phyloP scores from a whole-genome alignment of 352 stramenopile species.

The Phytophthora hibernalis region DNA sequence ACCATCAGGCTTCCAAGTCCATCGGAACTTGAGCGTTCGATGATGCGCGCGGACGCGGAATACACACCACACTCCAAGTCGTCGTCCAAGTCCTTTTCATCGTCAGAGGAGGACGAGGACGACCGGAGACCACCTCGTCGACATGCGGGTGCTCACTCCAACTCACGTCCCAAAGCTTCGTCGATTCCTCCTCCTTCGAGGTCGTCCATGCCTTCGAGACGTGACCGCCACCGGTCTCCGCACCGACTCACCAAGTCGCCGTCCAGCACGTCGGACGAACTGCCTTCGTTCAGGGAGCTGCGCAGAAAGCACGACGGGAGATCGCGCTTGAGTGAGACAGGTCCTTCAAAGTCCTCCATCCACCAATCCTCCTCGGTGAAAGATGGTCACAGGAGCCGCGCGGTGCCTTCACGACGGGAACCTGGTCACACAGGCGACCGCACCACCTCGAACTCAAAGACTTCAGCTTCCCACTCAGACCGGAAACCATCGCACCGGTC shows the following conservation, averaged over 20 bases:
- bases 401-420: conserved; percentile 21
- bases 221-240: conserved; percentile 14
- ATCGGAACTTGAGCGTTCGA: conserved; percentile 3
- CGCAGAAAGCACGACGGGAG: conserved; percentile 5
- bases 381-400: background rate
- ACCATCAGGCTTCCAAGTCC: background rate
- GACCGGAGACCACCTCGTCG: conserved; percentile 14
- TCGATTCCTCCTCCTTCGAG: conserved; percentile 23
- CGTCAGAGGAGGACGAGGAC: conserved; percentile 23
- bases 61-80: conserved; percentile 18
- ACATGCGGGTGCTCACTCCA: conserved; percentile 8
- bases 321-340: conserved; percentile 6
- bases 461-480: conserved; percentile 2
- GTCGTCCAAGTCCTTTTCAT: conserved; percentile 5
- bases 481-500: conserved; percentile 6
- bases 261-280: conserved; percentile 10
- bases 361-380: background rate
- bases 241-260: conserved; percentile 8
- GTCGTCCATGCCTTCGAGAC: conserved; percentile 1
- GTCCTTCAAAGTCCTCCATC: conserved; percentile 10
- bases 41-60: conserved; percentile 10
- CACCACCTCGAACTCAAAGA: background rate
- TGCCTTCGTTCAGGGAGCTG: conserved; percentile 4
- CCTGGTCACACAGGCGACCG: conserved; percentile 6
- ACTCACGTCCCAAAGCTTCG: conserved; percentile 21